A percentile compares a stretch with the other conserved stretches of the same genome.
These are phyloP conservation scores for Venturia effusa DNA, from an alignment of 2,329 filamentous ascomycete genomes.

Conservation along the genomic window DNA sequence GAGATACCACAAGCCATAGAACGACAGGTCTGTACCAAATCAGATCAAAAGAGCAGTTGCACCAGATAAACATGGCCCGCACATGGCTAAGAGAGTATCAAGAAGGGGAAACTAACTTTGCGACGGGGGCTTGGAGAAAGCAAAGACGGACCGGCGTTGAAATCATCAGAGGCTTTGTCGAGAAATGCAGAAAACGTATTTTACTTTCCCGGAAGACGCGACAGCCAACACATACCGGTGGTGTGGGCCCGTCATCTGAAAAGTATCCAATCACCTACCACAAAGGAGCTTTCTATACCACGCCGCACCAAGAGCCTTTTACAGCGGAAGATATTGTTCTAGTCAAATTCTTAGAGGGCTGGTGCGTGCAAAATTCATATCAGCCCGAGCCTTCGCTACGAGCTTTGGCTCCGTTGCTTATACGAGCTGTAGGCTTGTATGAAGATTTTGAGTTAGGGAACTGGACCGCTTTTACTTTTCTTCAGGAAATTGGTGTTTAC, in stretches of 20 bases:
- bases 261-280: neutral
- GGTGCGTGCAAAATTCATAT: constrained; percentile 29
- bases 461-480: constrained; percentile 49
- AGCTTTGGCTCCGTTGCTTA: constrained; percentile 51
- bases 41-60: constrained; percentile 43
- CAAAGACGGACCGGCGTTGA: neutral
- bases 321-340: constrained; percentile 42
- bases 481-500: constrained; percentile 66
- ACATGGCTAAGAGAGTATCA: constrained; percentile 44
- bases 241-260: constrained; percentile 2
- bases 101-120: constrained; percentile 1
- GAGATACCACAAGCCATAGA: constrained; percentile 6
- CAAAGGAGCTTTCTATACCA: constrained; percentile 6
- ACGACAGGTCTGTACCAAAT: constrained; percentile 52
- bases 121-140: neutral
- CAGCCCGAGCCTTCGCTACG: constrained; percentile 39
- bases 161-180: constrained; percentile 6
- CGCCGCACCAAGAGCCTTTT: constrained; percentile 28
- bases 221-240: neutral
- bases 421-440: constrained; percentile 54
- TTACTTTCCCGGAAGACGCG: constrained; percentile 12
- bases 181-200: constrained; percentile 11
- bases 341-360: constrained; percentile 59
- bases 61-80: constrained; percentile 40
- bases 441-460: constrained; percentile 33